phyloP scores from a whole-genome alignment of 768 basidiomycete genomes.

The Pleurotus djamor region DNA sequence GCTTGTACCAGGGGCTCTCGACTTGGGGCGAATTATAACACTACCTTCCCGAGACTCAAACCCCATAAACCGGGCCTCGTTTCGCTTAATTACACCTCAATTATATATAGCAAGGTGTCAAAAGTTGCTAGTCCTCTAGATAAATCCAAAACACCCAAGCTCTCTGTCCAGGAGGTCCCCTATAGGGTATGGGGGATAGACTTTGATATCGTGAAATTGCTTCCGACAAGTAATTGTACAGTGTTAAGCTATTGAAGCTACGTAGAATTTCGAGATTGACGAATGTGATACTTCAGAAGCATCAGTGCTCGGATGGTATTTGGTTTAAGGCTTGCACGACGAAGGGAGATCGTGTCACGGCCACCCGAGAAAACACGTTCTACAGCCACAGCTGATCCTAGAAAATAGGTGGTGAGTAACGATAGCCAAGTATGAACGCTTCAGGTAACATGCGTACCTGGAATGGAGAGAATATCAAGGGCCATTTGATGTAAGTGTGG shows the following conservation, averaged over 20 bases:
- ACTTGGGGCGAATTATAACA: too few species aligned
- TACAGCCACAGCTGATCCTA: conserved; percentile 31
- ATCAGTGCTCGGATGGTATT: conserved; percentile 24
- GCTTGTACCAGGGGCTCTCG: too few species aligned
- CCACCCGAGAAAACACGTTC: conserved; percentile 28
- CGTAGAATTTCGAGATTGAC: neutral
- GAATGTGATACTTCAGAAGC: conserved; percentile 19
- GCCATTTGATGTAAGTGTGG: conserved; percentile 15
- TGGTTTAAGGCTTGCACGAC: conserved; percentile 24
- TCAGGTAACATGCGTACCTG: conserved; percentile 9
- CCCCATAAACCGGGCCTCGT: too few species aligned
- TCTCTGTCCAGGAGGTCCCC: too few species aligned
- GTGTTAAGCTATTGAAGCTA: neutral
- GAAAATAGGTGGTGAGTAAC: neutral
- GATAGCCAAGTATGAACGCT: neutral
- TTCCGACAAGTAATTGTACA: neutral
- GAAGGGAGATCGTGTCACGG: conserved; percentile 27
- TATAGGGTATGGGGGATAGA: neutral
- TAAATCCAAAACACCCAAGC: too few species aligned
- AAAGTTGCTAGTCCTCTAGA: too few species aligned
- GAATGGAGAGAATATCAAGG: conserved; percentile 16
- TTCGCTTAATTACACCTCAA: too few species aligned
- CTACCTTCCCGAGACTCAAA: too few species aligned
- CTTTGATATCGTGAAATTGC: neutral
- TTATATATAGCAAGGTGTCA: too few species aligned